A percentile compares a stretch with the other conserved stretches of the same genome.
Evolutionary conservation across 176 grass and related monocot species (phyloP).

Genomic region (Saccharum officinarum): DNA sequence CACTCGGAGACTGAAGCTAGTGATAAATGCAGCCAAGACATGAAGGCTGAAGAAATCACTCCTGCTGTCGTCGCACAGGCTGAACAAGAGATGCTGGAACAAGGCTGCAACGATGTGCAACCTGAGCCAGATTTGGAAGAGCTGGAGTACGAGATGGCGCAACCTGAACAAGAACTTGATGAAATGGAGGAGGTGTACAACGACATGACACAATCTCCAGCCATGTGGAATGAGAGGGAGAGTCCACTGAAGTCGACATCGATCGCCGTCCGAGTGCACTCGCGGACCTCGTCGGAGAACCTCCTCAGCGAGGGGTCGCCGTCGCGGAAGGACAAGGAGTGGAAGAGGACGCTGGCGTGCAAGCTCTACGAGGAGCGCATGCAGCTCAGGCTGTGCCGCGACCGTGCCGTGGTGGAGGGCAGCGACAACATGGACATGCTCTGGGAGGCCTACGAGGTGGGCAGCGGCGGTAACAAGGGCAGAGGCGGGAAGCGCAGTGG

Average conservation of each 20-base stretch:
- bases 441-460: slow-evolving; percentile 94
- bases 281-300: slow-evolving; percentile 39
- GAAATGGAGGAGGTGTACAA: neutral
- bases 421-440: slow-evolving; percentile 90
- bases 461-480: slow-evolving; percentile 14
- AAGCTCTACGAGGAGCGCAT: slow-evolving; percentile 94
- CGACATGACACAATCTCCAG: slow-evolving; percentile 16
- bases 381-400: slow-evolving; percentile 57
- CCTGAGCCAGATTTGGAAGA: neutral
- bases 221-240: slow-evolving; percentile 26
- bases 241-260: slow-evolving; percentile 42
- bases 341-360: slow-evolving; percentile 93
- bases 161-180: neutral
- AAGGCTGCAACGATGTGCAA: neutral
- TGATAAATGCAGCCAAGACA: neutral
- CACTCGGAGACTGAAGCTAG: neutral
- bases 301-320: slow-evolving; percentile 57
- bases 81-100: neutral
- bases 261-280: slow-evolving; percentile 44
- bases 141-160: neutral
- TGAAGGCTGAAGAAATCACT: neutral
- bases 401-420: slow-evolving; percentile 50
- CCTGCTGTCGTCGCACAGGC: neutral
- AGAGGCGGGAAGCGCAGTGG: slow-evolving; percentile 18
- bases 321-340: slow-evolving; percentile 61